These are phyloP conservation scores for Cyberlindnera petersonii DNA, from an alignment of 805 yeast species.

Conservation along the genomic window DNA sequence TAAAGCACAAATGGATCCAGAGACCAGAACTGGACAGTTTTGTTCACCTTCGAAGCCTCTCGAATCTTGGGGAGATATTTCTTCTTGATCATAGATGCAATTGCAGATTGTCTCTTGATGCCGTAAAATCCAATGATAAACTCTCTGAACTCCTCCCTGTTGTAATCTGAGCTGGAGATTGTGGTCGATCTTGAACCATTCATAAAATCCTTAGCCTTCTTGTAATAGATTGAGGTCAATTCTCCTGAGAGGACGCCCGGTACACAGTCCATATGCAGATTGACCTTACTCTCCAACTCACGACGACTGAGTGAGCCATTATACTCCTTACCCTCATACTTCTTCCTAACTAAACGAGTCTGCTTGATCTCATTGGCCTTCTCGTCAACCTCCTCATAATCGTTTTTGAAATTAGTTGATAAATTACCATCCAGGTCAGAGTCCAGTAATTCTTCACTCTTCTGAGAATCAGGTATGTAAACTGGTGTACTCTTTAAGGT, in stretches of 20 bases:
- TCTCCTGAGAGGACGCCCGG: constrained; percentile 42
- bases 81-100: constrained; percentile 42
- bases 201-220: constrained; percentile 41
- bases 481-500: constrained; percentile 11
- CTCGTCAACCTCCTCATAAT: constrained; percentile 20
- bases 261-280: constrained; percentile 32
- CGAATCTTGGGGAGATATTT: constrained; percentile 31
- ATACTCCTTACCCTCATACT: constrained; percentile 18
- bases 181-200: constrained; percentile 37
- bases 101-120: constrained; percentile 47
- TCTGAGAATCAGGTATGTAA: constrained; percentile 12
- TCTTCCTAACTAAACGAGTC: constrained; percentile 17
- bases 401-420: constrained; percentile 9
- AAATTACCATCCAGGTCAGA: constrained; percentile 17
- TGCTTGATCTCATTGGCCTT: constrained; percentile 16
- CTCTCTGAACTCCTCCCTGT: constrained; percentile 40
- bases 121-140: constrained; percentile 63
- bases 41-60: constrained; percentile 30
- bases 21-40: constrained; percentile 60
- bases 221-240: constrained; percentile 45
- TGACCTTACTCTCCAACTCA: constrained; percentile 30
- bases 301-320: constrained; percentile 29
- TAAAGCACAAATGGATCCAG: constrained; percentile 49
- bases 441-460: not conserved
- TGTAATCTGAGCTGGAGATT: constrained; percentile 39